Evolutionary conservation across 192 early-diverging fungal genomes (phyloP), one percentile per base, ranked within the genome.

Genomic region (Powellomyces hirtus): DNA sequence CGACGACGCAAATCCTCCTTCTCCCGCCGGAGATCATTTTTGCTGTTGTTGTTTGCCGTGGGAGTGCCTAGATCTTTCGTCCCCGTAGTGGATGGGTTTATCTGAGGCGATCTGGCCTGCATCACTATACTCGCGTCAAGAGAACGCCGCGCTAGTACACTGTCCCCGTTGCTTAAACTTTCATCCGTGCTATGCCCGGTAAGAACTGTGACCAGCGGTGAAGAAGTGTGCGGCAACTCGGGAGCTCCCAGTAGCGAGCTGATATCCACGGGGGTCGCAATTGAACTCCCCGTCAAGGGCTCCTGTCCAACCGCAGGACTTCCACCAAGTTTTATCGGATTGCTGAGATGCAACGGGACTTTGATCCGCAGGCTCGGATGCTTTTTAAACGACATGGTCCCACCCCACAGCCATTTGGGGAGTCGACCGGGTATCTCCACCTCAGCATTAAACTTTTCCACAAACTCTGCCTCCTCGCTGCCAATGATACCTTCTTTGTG

Each of bases 361-460:
- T 86, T 89, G 29, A 91, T 64, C 64, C 84, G 78, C 37, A 91
- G 60, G 4, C 80, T 83, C 1, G 90, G 86, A 73, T 91, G 90
- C 61, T 88, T 89, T 46, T 81, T 79, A 68, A 87, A 88, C 0
- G 74, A 69, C 13, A 87, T 66, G 31, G 79, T 70, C 6, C 90
- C 88, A 44, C 83, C 83, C 88, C 89, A 89, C 22, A 91, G 71
- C 90, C 90, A 91, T 1, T 49, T 29, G 20, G 89, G 90, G 26
- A 90, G 37, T 29, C 42, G 44, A 6, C 31, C 20, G 2, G 66
- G 38, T 22, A 77, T 35, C 64, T 79, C 87, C 34, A 90, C 77
- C 37, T 91, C 87, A 4, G 86, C 89, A 8, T 59, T 71, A 72
- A 91, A 92, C 65, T 89, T 90, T 77, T 89, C 89, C 1, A 92